A percentile compares a stretch with the other conserved stretches of the same genome.
phyloP scores from a whole-genome alignment of 1,139 yeast genomes.

The Yamadazyma pseudoaaseri region DNA sequence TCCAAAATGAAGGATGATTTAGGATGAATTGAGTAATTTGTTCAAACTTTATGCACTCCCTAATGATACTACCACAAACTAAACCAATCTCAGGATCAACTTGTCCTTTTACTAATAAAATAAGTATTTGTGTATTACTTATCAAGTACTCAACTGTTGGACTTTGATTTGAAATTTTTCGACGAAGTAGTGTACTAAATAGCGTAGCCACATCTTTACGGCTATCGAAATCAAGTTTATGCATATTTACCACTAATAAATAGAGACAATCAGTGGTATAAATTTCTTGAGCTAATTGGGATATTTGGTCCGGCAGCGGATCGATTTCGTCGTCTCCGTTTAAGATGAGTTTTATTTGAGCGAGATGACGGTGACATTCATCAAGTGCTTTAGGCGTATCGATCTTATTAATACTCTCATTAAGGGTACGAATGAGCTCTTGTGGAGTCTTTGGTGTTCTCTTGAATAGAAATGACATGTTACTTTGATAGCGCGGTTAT shows the following conservation, averaged over 20 bases:
- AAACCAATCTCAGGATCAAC: constrained; percentile 72
- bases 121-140: constrained; percentile 59
- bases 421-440: constrained; percentile 73
- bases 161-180: constrained; percentile 72
- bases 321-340: constrained; percentile 71
- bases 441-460: constrained; percentile 90
- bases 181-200: constrained; percentile 74
- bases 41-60: constrained; percentile 86
- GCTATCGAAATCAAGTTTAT: constrained; percentile 79
- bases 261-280: constrained; percentile 70
- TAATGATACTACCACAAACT: constrained; percentile 72
- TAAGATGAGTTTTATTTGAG: constrained; percentile 65
- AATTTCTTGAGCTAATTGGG: constrained; percentile 71
- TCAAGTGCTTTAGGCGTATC: constrained; percentile 65
- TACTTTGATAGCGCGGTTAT: too few relatives aligned
- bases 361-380: constrained; percentile 68
- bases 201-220: constrained; percentile 77
- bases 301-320: constrained; percentile 77
- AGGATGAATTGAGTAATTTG: constrained; percentile 60
- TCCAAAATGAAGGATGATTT: constrained; percentile 66
- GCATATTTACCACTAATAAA: constrained; percentile 56
- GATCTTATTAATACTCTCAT: constrained; percentile 69
- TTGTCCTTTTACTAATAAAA: constrained; percentile 63
- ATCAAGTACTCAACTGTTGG: constrained; percentile 87
- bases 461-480: constrained; percentile 87